A percentile compares a stretch with the other conserved stretches of the same genome.
phyloP scores from a whole-genome alignment of 495 filamentous ascomycete genomes.

The Aspergillus coremiiformis region DNA sequence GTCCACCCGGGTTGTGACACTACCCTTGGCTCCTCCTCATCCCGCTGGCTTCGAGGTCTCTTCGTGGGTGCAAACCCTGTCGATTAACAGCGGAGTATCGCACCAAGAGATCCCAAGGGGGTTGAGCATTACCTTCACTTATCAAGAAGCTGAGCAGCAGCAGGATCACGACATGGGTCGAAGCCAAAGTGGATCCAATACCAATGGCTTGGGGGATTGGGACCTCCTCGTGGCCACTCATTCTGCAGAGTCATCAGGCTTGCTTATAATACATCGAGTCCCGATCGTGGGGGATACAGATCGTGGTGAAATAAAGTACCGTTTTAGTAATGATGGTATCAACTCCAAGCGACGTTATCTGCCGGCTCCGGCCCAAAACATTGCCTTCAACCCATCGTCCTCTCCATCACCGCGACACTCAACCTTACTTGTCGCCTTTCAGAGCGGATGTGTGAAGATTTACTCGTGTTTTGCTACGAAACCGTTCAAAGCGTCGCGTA shows the following conservation, averaged over 20 bases:
- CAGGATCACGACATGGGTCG: constrained; percentile 24
- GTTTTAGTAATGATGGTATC: constrained; percentile 37
- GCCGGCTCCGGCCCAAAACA: constrained; percentile 53
- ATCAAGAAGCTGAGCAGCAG: constrained; percentile 29
- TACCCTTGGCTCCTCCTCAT: constrained; percentile 70
- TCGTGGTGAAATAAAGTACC: constrained; percentile 18
- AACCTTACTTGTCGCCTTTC: constrained; percentile 59
- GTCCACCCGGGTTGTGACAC: constrained; percentile 57
- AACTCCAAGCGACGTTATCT: constrained; percentile 58
- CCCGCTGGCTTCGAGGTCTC: constrained; percentile 33
- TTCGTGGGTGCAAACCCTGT: constrained; percentile 53
- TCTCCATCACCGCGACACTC: constrained; percentile 51
- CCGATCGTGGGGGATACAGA: constrained; percentile 30
- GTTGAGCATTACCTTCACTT: constrained; percentile 60
- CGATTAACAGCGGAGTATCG: constrained; percentile 42
- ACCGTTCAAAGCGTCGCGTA: constrained; percentile 19
- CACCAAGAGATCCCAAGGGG: constrained; percentile 57
- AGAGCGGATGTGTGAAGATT: constrained; percentile 62
- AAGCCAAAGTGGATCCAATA: constrained; percentile 14
- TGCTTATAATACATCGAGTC: constrained; percentile 49
- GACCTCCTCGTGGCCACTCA: constrained; percentile 53
- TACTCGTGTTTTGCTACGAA: constrained; percentile 43
- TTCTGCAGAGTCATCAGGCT: constrained; percentile 61
- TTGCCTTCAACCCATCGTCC: constrained; percentile 66
- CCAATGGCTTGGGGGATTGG: constrained; percentile 30